These are phyloP conservation scores for Mucor circinelloides DNA, from an alignment of 371 early-diverging fungal species.

Conservation along the genomic window DNA sequence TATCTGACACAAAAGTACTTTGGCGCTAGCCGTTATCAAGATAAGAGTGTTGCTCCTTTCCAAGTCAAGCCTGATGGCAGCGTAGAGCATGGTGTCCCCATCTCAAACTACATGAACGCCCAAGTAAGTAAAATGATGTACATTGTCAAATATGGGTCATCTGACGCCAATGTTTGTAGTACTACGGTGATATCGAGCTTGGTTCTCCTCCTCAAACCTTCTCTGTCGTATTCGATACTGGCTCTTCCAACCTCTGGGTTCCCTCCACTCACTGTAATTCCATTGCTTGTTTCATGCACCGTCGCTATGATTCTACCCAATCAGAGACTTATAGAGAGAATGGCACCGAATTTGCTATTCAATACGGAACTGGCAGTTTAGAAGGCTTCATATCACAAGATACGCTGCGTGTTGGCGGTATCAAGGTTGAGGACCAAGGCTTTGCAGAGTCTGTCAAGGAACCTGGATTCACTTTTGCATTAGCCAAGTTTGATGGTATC, in stretches of 20 bases:
- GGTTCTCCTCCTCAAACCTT: conserved; percentile 92
- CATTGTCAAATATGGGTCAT: not conserved
- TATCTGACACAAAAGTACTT: conserved; percentile 81
- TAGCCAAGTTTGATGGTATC: conserved; percentile 94
- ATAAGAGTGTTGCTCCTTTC: conserved; percentile 28
- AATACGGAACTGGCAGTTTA: conserved; percentile 90
- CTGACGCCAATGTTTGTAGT: conserved; percentile 39
- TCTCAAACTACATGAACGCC: conserved; percentile 94
- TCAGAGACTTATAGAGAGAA: conserved; percentile 76
- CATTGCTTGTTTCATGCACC: conserved; percentile 91
- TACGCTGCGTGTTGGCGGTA: conserved; percentile 72
- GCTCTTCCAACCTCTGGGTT: conserved; percentile 95
- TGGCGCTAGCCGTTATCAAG: conserved; percentile 52
- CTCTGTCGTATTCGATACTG: conserved; percentile 95
- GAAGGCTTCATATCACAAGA: conserved; percentile 92
- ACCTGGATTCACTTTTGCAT: conserved; percentile 85
- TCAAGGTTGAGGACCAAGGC: conserved; percentile 63
- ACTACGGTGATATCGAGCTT: conserved; percentile 83
- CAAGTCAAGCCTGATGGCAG: conserved; percentile 55
- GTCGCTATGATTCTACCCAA: conserved; percentile 76
- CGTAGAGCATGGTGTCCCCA: conserved; percentile 79
- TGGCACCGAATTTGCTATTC: conserved; percentile 90
- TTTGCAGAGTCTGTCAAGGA: conserved; percentile 94
- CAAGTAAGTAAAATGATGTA: conserved; percentile 56
- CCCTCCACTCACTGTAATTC: conserved; percentile 93